Base-by-base conservation (phyloP, 2,329 filamentous ascomycete species). In the Phoma sp. region DNA sequence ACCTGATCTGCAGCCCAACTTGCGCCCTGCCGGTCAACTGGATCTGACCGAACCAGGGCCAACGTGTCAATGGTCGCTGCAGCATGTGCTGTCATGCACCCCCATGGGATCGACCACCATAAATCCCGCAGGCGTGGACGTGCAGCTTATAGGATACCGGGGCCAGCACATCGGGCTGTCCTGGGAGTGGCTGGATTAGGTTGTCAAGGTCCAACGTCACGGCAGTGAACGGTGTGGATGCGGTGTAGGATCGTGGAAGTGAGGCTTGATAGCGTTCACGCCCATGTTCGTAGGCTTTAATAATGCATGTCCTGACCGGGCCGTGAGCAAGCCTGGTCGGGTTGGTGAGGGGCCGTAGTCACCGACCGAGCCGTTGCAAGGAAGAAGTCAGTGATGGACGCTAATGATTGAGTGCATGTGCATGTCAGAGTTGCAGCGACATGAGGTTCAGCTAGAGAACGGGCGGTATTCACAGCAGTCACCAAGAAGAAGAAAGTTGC, bases 91-190 rank as follows among this genome's bases (percentile, higher is more conserved):
- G 73, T 69, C 72, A 56, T 62, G 56, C 47, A 53, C 14, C 46
- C 45, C 56, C 52, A 53, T 58, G 42, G 56, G 65, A 71, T 66
- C 59, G 61, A 57, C 64, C 59, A 57, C 60, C 55, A 57, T 29
- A 40, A 40, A 51, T 65, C 58, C 73, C 73, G 61, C 57, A 59
- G 64, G 57, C 45, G 57, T 65, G 73, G 73, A 59, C 66, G 61
- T 28, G 59, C 53, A 59, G 60, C 62, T 73, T 59, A 75, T 74
- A 74, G 73, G 72, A 52, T 74, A 75, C 72, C 72, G 43, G 29
- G 38, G 30, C 29, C 42, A 51, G 54, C 57, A 56, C 42, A 42
- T 18, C 46, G 45, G 55, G 56, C 53, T 40, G 61, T 17, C 51
- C 52, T 45, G 62, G 55, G 62, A 54, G 54, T 54, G 53, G 51